Evolutionary conservation across 371 early-diverging fungal species (phyloP), one percentile per base, ranked within the genome.

Genomic region (Chytridium lagenaria): DNA sequence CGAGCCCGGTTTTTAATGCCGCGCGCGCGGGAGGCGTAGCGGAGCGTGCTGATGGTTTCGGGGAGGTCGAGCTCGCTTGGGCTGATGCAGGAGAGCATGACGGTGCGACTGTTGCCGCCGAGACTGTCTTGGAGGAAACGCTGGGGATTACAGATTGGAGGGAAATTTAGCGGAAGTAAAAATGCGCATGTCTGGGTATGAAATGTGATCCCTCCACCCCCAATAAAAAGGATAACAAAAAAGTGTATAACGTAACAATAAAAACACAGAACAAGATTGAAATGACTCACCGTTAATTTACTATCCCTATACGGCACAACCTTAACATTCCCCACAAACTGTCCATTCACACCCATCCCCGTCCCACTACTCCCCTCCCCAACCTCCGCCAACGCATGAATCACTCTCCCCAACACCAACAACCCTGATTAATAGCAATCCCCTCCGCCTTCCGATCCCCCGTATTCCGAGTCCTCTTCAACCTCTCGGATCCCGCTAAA

Each of bases 361-460:
- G 66, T 19, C 44, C 26, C 19, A 7, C 28, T 33, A 28, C 2
- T 1, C 10, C 22, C 92, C 1, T 51, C 34, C 26, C 51, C 33
- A 49, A 40, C 51, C 52, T 68, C 68, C 49, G 33, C 15, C 15
- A 99, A 82, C 0, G 97, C 97, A 28, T 91, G 92, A 61, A 99
- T 99, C 1, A 99, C 99, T 77, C 98, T 98, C 72, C 98, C 98
- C 50, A 99, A 85, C 0, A 95, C 95, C 39, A 98, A 84, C 23
- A 99, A 87, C 98, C 98, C 1, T 92, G 89, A 82, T 99, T 99
- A 76, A 99, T 99, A 44, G 67, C 49, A 38, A 80, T 71, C 2
- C 74, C 74, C 68, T 80, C 80, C 28, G 66, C 67, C 55, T 91
- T 90, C 67, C 95, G 87, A 40, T 93, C 95, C 16, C 98, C 98